phyloP scores from a whole-genome alignment of 2,329 filamentous ascomycete species.

The Trichoderma asperellum region DNA sequence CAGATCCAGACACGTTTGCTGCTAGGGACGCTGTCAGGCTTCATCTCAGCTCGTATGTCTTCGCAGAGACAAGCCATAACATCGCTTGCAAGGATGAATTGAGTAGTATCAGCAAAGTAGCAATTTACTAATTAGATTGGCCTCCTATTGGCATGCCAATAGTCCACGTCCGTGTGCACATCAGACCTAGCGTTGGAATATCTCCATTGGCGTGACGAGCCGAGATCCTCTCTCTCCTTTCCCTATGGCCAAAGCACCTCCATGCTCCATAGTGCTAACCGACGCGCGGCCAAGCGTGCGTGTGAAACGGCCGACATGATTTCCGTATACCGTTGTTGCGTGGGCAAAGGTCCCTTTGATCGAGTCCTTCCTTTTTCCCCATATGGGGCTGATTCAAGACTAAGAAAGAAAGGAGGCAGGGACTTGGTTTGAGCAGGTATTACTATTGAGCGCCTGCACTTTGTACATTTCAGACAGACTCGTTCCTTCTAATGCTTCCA shows the following conservation, averaged over 20 bases:
- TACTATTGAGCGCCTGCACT: neutral
- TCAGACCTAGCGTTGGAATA: neutral
- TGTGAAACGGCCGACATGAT: slow-evolving; percentile 12
- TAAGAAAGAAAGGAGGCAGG: slow-evolving; percentile 12
- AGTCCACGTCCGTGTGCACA: neutral
- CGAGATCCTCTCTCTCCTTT: slow-evolving; percentile 20
- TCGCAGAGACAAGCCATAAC: neutral
- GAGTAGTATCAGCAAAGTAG: neutral
- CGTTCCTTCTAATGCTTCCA: slow-evolving; percentile 9
- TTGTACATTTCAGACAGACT: neutral
- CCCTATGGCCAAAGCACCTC: slow-evolving; percentile 21
- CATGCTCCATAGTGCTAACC: slow-evolving; percentile 7
- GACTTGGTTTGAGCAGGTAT: slow-evolving; percentile 6
- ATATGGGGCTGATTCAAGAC: neutral
- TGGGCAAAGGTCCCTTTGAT: neutral
- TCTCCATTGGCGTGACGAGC: neutral
- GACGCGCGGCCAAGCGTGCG: slow-evolving; percentile 5
- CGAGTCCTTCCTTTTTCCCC: neutral
- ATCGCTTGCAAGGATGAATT: neutral
- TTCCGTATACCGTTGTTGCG: slow-evolving; percentile 6
- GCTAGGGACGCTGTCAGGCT: neutral
- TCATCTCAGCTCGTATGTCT: neutral
- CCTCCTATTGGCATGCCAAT: neutral
- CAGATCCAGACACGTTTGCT: neutral
- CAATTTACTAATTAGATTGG: neutral